phyloP scores from a whole-genome alignment of 2,329 filamentous ascomycete species.

The Calonectria montana region DNA sequence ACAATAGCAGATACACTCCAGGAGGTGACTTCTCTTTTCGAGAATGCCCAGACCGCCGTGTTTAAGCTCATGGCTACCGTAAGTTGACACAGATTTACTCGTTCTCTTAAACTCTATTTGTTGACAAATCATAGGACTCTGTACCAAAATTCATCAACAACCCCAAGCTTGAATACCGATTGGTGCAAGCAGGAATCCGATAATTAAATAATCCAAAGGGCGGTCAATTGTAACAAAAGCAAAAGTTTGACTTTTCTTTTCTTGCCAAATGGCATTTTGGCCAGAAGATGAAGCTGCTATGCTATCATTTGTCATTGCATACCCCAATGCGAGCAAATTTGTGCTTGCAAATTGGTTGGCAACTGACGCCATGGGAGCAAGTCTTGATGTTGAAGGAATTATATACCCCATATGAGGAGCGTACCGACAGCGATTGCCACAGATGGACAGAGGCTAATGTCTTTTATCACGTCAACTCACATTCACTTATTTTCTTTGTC shows the following conservation, averaged over 20 bases:
- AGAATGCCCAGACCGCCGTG: slow-evolving; percentile 93
- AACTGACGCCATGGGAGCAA: not conserved
- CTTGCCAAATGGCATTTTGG: not conserved
- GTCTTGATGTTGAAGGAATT: not conserved
- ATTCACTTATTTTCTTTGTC: not conserved
- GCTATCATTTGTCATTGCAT: not conserved
- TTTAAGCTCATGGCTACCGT: slow-evolving; percentile 99
- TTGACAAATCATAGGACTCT: slow-evolving; percentile 65
- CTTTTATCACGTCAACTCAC: not conserved
- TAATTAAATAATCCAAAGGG: not conserved
- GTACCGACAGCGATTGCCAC: not conserved
- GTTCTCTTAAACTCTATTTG: slow-evolving; percentile 25
- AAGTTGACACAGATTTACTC: slow-evolving; percentile 58
- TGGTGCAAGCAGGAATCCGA: slow-evolving; percentile 13
- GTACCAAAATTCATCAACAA: slow-evolving; percentile 79
- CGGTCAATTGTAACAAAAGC: not conserved
- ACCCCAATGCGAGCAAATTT: not conserved
- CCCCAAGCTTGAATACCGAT: slow-evolving; percentile 42
- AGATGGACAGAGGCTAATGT: not conserved
- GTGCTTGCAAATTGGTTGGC: not conserved
- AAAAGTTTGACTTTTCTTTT: not conserved
- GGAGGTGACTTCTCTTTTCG: slow-evolving; percentile 89
- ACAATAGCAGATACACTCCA: slow-evolving; percentile 91
- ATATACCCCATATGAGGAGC: not conserved
- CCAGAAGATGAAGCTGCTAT: not conserved